phyloP scores from a whole-genome alignment of 1,139 yeast genomes.

The Nadsonia commutata region DNA sequence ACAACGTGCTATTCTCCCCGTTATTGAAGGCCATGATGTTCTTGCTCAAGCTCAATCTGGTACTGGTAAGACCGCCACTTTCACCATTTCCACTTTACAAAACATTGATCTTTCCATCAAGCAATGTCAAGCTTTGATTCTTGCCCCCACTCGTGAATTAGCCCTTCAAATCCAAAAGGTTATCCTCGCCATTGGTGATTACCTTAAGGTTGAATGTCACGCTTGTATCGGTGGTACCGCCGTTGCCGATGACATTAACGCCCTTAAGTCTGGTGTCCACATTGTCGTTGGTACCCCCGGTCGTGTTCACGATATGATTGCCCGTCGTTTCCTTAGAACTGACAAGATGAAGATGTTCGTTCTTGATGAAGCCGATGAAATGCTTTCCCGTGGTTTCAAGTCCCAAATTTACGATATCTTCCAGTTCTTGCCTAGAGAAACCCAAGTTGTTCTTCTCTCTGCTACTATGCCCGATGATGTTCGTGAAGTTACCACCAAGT shows the following conservation, averaged over 20 bases:
- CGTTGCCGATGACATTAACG: conserved; percentile 80
- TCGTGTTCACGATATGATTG: conserved; percentile 95
- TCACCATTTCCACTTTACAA: conserved; percentile 93
- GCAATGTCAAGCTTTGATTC: conserved; percentile 63
- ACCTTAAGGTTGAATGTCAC: conserved; percentile 87
- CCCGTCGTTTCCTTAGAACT: conserved; percentile 82
- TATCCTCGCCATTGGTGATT: conserved; percentile 83
- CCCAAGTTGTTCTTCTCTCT: conserved; percentile 91
- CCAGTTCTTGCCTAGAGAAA: conserved; percentile 83
- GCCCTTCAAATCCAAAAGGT: conserved; percentile 97
- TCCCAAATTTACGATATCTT: conserved; percentile 95
- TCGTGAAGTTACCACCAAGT: conserved; percentile 88
- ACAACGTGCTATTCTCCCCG: conserved; percentile 95
- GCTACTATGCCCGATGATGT: conserved; percentile 98
- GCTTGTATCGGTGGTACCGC: conserved; percentile 99
- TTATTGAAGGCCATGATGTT: conserved; percentile 92
- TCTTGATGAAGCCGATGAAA: conserved; percentile 98
- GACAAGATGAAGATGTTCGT: conserved; percentile 90
- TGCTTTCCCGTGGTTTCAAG: conserved; percentile 93
- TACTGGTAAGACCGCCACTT: conserved; percentile 99
- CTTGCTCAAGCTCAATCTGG: conserved; percentile 99
- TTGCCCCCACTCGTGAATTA: conserved; percentile 98
- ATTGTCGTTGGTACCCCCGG: conserved; percentile 99
- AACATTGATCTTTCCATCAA: conserved; percentile 46
- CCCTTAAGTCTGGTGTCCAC: conserved; percentile 87